A percentile compares a stretch with the other conserved stretches of the same genome.
Evolutionary conservation across 495 filamentous ascomycete species (phyloP).

Genomic region (Pseudevernia furfuracea): DNA sequence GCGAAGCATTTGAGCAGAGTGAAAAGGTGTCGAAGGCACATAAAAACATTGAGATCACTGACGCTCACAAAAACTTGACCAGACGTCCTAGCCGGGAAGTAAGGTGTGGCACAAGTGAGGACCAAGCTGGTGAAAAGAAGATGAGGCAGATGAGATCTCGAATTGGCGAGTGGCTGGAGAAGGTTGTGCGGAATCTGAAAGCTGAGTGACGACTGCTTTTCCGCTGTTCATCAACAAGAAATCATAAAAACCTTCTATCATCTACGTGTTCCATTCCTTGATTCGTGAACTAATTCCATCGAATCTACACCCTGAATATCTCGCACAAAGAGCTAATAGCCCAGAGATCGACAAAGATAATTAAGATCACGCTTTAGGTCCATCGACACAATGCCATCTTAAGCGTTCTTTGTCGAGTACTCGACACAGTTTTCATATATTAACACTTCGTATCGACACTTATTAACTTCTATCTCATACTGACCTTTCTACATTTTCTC

Average conservation of each 20-base stretch:
- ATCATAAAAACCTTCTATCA: not conserved
- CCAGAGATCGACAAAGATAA: not conserved
- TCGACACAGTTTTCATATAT: not conserved
- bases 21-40: not conserved
- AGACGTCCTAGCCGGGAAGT: not conserved
- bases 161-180: not conserved
- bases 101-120: not conserved
- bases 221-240: not conserved
- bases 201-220: not conserved
- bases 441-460: not conserved
- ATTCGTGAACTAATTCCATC: not conserved
- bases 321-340: not conserved
- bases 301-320: not conserved
- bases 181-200: not conserved
- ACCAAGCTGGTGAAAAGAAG: not conserved
- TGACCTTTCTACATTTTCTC: not conserved
- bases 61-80: not conserved
- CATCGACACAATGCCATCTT: not conserved
- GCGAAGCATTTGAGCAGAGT: not conserved
- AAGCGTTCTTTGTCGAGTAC: not conserved
- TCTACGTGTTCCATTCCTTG: not conserved
- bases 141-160: not conserved
- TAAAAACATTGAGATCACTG: not conserved
- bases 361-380: not conserved
- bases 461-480: not conserved